These are phyloP conservation scores for Drechslera avenae DNA, from an alignment of 2,329 filamentous ascomycete species.

Conservation along the genomic window DNA sequence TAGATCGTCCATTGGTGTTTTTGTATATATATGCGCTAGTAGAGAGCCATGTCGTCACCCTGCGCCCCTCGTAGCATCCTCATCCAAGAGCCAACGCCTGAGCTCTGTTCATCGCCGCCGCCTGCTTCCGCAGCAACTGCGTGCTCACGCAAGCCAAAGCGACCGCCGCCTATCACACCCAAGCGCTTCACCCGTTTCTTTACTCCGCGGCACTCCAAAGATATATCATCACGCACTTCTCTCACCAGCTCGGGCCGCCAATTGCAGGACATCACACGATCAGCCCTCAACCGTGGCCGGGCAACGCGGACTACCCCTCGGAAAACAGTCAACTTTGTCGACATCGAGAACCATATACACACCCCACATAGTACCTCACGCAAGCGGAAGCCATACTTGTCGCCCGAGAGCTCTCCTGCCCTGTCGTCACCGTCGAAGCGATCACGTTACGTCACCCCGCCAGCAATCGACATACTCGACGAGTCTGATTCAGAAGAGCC, in stretches of 20 bases:
- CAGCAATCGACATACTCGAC: slow-evolving; percentile 41
- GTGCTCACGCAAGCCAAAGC: slow-evolving; percentile 49
- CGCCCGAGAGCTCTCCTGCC: slow-evolving; percentile 49
- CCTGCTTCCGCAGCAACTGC: slow-evolving; percentile 35
- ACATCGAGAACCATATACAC: slow-evolving; percentile 35
- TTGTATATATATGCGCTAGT: slow-evolving; percentile 12
- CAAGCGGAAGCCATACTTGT: slow-evolving; percentile 49
- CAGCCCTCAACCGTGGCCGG: slow-evolving; percentile 50
- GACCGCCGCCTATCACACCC: slow-evolving; percentile 57
- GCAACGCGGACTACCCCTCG: slow-evolving; percentile 40
- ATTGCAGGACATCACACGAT: slow-evolving; percentile 56
- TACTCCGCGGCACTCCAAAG: slow-evolving; percentile 51
- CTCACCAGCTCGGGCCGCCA: slow-evolving; percentile 51
- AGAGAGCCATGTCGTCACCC: slow-evolving; percentile 35
- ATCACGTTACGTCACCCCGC: slow-evolving; percentile 34
- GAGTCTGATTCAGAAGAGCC: slow-evolving; percentile 36
- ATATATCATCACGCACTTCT: slow-evolving; percentile 34
- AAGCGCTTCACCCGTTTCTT: slow-evolving; percentile 59
- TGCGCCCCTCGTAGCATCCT: slow-evolving; percentile 28
- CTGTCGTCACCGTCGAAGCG: slow-evolving; percentile 52
- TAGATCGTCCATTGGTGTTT: slow-evolving; percentile 8
- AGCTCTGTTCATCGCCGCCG: slow-evolving; percentile 48
- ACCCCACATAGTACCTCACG: slow-evolving; percentile 42
- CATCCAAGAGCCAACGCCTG: slow-evolving; percentile 41
- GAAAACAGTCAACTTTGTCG: slow-evolving; percentile 49